Evolutionary conservation across 2,329 filamentous ascomycete species (phyloP), one percentile per base, ranked within the genome.

Genomic region (Dactylellina haptotyla): DNA sequence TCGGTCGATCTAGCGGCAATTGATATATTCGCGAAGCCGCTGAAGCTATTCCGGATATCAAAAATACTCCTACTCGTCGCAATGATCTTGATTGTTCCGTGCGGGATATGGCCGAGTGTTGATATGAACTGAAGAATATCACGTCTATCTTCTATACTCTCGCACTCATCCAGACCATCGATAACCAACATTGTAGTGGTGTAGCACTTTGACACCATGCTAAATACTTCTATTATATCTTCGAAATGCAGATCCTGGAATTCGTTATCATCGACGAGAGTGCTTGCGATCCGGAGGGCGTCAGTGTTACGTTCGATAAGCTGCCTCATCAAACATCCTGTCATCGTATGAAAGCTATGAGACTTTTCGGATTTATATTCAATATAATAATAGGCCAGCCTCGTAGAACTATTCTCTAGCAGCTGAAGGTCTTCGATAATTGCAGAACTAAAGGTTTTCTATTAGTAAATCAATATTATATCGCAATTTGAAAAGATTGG

Each of bases 161-260:
- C 62, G 30, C 50, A 56, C 20, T 65, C 62, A 48, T 65, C 62
- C 2, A 65, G 16, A 16, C 62, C 62, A 26, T 65, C 62, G 3
- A 65, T 39, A 8, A 65, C 50, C 2, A 65, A 2, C 50, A 65
- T 65, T 1, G 62, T 65, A 4, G 50, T 65, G 1, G 62, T 25
- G 23, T 25, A 57, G 6, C 12, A 43, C 18, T 54, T 43, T 28
- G 59, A 63, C 6, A 63, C 12, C n/a, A 37, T 18, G 12, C 8
- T 23, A 12, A 48, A 20, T 6, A 48, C 14, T 3, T 12, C n/a
- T 16, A 62, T 4, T 5, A 62, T 26, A 8, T 39, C 3, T 10
- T 62, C 45, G 6, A 51, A 10, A 18, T 6, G 2, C 20, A 5
- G 16, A 16, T 50, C 10, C 10, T 3, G 16, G n/a, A 39, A 51